Base-by-base conservation (phyloP, 768 basidiomycete genomes). In the Trametes villosa region DNA sequence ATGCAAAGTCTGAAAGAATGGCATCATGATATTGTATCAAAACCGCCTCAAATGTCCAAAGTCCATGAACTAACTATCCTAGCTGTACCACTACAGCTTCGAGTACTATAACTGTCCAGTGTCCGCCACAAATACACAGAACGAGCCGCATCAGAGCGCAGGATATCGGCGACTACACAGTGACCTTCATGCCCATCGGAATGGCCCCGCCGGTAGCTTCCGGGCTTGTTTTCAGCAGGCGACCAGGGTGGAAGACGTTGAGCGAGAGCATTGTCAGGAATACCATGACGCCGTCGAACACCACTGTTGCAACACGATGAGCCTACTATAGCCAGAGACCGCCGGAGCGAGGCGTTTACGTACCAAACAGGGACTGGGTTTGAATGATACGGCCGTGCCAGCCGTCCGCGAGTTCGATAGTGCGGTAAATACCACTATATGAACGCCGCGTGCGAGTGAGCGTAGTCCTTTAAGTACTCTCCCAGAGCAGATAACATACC, bases 231-330 rank as follows among this genome's bases (percentile, higher is more conserved):
- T 49, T 54, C n/a, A 76, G 49, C 30, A 76, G 67, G 18, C 65
- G 63, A 9, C 79, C 80, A 3, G 82, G 82, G 63, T 82, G 79
- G 40, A 75, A 71, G 48, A 81, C 44, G 65, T 82, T 83, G 22
- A 80, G 67, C 1, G 74, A 70, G 57, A 70, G 76, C 24, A 82
- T 78, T 0, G 82, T 78, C 11, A 83, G 64, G 6, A 73, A 64
- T 33, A 83, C 73, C 76, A 81, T 81, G 8, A 70, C 74, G n/a
- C 79, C 83, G 62, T 85, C 83, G 17, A 84, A 71, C 3, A 79
- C 71, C 63, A 81, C 83, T 83, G 44, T 11, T 33, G 17, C 13
- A 4, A n/a, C n/a, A n/a, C n/a, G n/a, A n/a, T n/a, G n/a, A n/a
- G n/a, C n/a, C 17, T 20, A 4, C 17, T 22, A 13, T 44, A 9